These are phyloP conservation scores for Aspergillus unguis DNA, from an alignment of 2,329 filamentous ascomycete species.

Conservation along the genomic window DNA sequence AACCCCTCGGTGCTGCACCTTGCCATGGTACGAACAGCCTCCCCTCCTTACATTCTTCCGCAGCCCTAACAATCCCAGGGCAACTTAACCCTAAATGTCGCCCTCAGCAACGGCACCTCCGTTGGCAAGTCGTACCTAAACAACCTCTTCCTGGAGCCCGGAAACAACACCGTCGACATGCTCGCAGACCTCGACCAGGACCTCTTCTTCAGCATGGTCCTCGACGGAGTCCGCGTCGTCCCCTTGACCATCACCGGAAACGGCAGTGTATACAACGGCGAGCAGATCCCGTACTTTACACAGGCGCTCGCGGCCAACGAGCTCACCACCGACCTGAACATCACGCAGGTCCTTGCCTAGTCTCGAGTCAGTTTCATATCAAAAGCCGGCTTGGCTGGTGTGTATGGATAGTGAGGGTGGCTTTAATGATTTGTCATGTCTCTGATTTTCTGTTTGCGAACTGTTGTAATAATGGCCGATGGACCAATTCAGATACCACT, in stretches of 20 bases:
- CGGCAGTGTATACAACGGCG: slow-evolving; percentile 46
- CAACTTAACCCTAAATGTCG: slow-evolving; percentile 55
- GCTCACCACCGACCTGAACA: slow-evolving; percentile 47
- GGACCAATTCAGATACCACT: not conserved
- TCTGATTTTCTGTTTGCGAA: not conserved
- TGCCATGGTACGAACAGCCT: slow-evolving; percentile 40
- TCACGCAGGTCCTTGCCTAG: slow-evolving; percentile 9
- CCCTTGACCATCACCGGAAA: slow-evolving; percentile 52
- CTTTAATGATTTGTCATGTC: slow-evolving; percentile 3
- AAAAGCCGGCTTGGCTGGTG: not conserved
- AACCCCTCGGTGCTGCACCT: slow-evolving; percentile 59
- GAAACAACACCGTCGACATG: slow-evolving; percentile 53
- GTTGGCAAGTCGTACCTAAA: slow-evolving; percentile 52
- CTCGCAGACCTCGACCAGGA: slow-evolving; percentile 47
- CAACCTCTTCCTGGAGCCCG: slow-evolving; percentile 53
- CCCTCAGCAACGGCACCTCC: slow-evolving; percentile 39
- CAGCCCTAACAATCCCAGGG: slow-evolving; percentile 34
- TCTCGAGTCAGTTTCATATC: not conserved
- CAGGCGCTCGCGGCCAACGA: slow-evolving; percentile 48
- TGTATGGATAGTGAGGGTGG: not conserved
- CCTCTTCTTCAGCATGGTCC: slow-evolving; percentile 20
- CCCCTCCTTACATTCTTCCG: not conserved
- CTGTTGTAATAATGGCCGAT: not conserved
- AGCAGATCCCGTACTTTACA: slow-evolving; percentile 54
- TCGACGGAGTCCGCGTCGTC: slow-evolving; percentile 43